A percentile compares a stretch with the other conserved stretches of the same genome.
Evolutionary conservation across 371 early-diverging fungal genomes (phyloP).

Genomic region (Rhizopus microsporus): DNA sequence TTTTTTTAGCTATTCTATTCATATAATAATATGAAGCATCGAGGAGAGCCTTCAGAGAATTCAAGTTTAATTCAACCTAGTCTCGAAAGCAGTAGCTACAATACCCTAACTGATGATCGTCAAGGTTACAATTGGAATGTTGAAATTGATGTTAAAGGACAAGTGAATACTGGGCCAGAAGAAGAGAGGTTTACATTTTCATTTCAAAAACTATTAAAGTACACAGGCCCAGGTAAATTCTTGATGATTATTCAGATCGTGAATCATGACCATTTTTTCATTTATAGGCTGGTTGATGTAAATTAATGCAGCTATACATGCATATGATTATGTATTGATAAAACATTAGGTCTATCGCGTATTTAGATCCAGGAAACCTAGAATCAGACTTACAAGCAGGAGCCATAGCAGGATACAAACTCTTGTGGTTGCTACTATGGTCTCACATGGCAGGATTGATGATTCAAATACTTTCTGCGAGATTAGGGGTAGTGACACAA

Average conservation of each 20-base stretch:
- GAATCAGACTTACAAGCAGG: conserved; percentile 76
- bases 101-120: neutral
- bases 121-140: conserved; percentile 21
- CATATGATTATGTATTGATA: conserved; percentile 1
- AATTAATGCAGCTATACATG: neutral
- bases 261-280: neutral
- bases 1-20: too few relatives aligned
- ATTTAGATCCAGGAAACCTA: conserved; percentile 76
- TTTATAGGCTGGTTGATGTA: conserved; percentile 48
- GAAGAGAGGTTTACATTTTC: conserved; percentile 31
- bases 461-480: conserved; percentile 65
- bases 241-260: neutral
- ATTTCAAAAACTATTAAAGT: conserved; percentile 47
- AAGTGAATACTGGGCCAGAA: conserved; percentile 36
- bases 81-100: neutral
- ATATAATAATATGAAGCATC: neutral
- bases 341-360: conserved; percentile 65
- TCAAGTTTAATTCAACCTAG: neutral
- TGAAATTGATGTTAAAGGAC: conserved; percentile 31
- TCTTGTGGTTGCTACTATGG: conserved; percentile 69
- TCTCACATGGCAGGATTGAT: conserved; percentile 61
- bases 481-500: conserved; percentile 76
- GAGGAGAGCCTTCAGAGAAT: neutral
- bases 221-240: conserved; percentile 53
- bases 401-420: conserved; percentile 62